Percentiles rank a stretch among this genome's conserved stretches.
Evolutionary conservation across 1,284 basidiomycete species (phyloP).

Genomic region (Ceratobasidium sp.): DNA sequence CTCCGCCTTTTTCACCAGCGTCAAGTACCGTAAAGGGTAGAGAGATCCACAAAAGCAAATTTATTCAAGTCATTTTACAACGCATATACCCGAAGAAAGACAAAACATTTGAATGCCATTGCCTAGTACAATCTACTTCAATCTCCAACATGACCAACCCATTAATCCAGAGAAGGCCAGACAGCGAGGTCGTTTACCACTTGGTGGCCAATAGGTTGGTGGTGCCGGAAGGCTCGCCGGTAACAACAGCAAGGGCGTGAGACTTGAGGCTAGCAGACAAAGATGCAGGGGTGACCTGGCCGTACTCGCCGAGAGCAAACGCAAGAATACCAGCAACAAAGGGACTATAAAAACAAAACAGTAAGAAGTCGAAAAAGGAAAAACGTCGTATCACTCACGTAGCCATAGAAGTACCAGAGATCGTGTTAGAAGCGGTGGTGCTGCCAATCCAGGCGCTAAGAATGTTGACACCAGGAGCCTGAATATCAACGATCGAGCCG

Average conservation of each 20-base stretch:
- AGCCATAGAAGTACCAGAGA: constrained; percentile 80
- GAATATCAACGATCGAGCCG: constrained; percentile 57
- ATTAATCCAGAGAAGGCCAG: constrained; percentile 59
- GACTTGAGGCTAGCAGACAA: neutral
- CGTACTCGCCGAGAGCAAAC: neutral
- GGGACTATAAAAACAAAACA: neutral
- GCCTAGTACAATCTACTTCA: no score
- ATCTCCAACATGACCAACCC: no score
- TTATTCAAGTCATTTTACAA: neutral
- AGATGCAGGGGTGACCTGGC: neutral
- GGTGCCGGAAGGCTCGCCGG: constrained; percentile 35
- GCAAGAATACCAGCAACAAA: constrained; percentile 11
- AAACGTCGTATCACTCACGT: constrained; percentile 2
- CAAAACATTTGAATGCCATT: no score
- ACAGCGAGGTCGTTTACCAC: neutral
- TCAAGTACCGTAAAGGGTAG: neutral
- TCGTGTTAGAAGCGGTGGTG: constrained; percentile 67
- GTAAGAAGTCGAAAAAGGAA: neutral
- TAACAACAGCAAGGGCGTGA: constrained; percentile 6
- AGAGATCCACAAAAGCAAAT: neutral
- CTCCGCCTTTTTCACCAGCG: no score
- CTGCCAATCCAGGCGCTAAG: constrained; percentile 79
- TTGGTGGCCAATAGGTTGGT: constrained; percentile 25
- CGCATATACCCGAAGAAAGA: constrained; percentile 5
- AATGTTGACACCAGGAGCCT: constrained; percentile 72